Evolutionary conservation across 345 rosid genomes (phyloP).

Genomic region (Garcia nutans): DNA sequence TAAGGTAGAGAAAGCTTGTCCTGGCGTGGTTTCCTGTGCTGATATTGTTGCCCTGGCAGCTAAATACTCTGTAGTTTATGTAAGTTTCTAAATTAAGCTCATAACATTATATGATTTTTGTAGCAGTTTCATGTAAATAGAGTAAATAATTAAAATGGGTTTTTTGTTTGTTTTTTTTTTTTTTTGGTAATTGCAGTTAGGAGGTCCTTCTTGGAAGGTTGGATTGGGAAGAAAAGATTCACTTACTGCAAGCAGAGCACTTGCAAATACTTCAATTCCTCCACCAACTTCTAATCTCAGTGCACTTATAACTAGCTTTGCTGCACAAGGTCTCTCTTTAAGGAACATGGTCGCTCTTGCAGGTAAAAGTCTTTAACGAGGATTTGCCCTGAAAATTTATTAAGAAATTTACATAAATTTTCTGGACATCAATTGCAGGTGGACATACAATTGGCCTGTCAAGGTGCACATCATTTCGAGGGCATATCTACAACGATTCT

Average conservation of each 20-base stretch:
- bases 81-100: neutral
- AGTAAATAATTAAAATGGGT: neutral
- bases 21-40: constrained; percentile 27
- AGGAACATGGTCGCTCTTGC: constrained; percentile 45
- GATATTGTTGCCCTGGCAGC: constrained; percentile 31
- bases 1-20: constrained; percentile 25
- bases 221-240: constrained; percentile 50
- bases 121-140: neutral
- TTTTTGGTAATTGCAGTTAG: constrained; percentile 25
- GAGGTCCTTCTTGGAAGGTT: constrained; percentile 49
- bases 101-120: too few relatives aligned
- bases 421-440: constrained; percentile 14
- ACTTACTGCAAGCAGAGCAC: constrained; percentile 35
- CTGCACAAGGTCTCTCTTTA: constrained; percentile 40
- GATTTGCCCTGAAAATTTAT: neutral
- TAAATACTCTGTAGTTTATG: constrained; percentile 16
- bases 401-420: neutral
- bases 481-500: constrained; percentile 35
- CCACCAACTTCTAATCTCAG: constrained; percentile 36
- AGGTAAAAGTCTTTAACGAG: constrained; percentile 19
- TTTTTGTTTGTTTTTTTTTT: neutral
- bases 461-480: constrained; percentile 36
- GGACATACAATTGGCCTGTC: constrained; percentile 39
- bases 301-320: constrained; percentile 37
- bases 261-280: constrained; percentile 37